A percentile compares a stretch with the other conserved stretches of the same genome.
phyloP scores from a whole-genome alignment of 208 protist genomes.

The Angomonas ambiguus region DNA sequence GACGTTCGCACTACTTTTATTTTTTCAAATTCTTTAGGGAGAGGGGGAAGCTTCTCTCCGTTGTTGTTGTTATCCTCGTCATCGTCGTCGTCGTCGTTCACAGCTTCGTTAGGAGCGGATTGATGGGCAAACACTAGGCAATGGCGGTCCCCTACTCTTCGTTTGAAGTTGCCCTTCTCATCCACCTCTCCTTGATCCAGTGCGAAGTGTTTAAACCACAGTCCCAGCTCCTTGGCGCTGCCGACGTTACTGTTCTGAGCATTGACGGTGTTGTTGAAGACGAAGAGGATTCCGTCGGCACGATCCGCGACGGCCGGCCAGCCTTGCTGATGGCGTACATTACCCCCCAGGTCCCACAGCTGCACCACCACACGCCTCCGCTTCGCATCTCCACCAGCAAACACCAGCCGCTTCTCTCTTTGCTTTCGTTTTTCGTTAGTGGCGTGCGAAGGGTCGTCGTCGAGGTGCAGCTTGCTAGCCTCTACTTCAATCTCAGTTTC shows the following conservation, averaged over 20 bases:
- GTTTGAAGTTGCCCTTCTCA: slow-evolving; percentile 56
- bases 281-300: slow-evolving; percentile 83
- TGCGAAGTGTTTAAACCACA: slow-evolving; percentile 91
- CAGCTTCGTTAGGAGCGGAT: slow-evolving; percentile 35
- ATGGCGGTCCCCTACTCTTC: slow-evolving; percentile 48
- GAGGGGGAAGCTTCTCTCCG: not conserved
- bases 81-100: slow-evolving; percentile 7
- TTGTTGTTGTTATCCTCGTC: slow-evolving; percentile 18
- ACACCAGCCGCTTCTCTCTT: slow-evolving; percentile 42
- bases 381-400: slow-evolving; percentile 43
- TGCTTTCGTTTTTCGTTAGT: slow-evolving; percentile 6
- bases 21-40: slow-evolving; percentile 78
- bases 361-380: slow-evolving; percentile 60
- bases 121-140: slow-evolving; percentile 82
- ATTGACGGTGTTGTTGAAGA: slow-evolving; percentile 50
- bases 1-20: slow-evolving; percentile 77
- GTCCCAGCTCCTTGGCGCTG: slow-evolving; percentile 73
- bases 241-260: slow-evolving; percentile 42
- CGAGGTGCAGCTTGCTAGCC: slow-evolving; percentile 26
- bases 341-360: slow-evolving; percentile 87
- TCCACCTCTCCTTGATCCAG: slow-evolving; percentile 64
- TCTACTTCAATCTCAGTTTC: slow-evolving; percentile 82
- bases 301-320: slow-evolving; percentile 80
- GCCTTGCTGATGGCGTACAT: slow-evolving; percentile 72
- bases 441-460: no score